These are phyloP conservation scores for Chaetomium cochliodes DNA, from an alignment of 495 filamentous ascomycete species.

Conservation along the genomic window DNA sequence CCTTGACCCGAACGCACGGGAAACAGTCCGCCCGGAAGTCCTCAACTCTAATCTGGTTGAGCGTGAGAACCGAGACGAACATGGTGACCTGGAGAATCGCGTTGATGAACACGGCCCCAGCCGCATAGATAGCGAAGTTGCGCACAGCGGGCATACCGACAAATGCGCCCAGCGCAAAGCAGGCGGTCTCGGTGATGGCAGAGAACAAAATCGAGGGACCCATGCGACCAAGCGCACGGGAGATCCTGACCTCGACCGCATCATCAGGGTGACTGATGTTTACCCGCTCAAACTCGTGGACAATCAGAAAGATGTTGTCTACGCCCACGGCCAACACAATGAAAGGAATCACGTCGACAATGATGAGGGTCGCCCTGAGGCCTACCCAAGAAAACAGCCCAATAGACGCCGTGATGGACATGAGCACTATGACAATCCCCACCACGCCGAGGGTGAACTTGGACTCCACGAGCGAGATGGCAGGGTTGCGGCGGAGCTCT, in stretches of 20 bases:
- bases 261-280: conserved; percentile 87
- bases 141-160: conserved; percentile 96
- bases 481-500: conserved; percentile 74
- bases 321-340: conserved; percentile 94
- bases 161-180: conserved; percentile 86
- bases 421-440: conserved; percentile 90
- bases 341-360: conserved; percentile 97
- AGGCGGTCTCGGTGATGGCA: conserved; percentile 86
- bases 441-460: conserved; percentile 92
- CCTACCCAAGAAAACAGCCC: conserved; percentile 87
- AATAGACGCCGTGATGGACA: conserved; percentile 94
- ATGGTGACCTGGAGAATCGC: conserved; percentile 92
- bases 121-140: conserved; percentile 95
- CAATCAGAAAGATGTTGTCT: conserved; percentile 98
- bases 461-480: conserved; percentile 82
- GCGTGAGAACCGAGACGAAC: conserved; percentile 85
- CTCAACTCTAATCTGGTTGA: conserved; percentile 88
- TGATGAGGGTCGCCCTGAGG: conserved; percentile 92
- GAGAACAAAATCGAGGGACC: conserved; percentile 96
- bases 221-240: conserved; percentile 85
- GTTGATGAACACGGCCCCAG: conserved; percentile 95
- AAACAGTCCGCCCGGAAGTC: conserved; percentile 87
- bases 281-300: conserved; percentile 94
- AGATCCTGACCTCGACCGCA: conserved; percentile 76
- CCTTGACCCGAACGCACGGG: conserved; percentile 76